Percentiles rank a stretch among this genome's conserved stretches.
Conservation (phyloP, 2,329 filamentous ascomycete genomes). For the Fonsecaea monophora region DNA sequence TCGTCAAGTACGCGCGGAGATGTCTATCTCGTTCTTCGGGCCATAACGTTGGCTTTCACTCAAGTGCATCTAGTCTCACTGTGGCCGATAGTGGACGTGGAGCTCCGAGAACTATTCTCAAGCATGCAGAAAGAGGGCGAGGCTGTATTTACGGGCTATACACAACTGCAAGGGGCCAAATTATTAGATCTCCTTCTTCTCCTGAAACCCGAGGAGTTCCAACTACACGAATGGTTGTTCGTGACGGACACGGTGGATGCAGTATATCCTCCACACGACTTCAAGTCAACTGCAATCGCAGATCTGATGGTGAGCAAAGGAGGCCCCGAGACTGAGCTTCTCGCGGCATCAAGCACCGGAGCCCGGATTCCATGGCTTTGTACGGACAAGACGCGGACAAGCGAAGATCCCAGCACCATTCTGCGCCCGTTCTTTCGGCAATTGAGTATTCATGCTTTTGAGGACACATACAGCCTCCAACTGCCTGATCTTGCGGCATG, state of each 20-base stretch:
- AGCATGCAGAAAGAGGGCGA: slow-evolving; percentile 74
- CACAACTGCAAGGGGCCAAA: slow-evolving; percentile 90
- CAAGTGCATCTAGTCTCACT: slow-evolving; percentile 80
- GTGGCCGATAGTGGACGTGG: slow-evolving; percentile 88
- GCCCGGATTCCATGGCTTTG: slow-evolving; percentile 52
- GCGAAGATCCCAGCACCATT: slow-evolving; percentile 74
- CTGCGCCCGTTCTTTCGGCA: slow-evolving; percentile 88
- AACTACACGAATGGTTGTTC: slow-evolving; percentile 97
- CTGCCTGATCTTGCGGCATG: slow-evolving; percentile 70
- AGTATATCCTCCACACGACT: slow-evolving; percentile 77
- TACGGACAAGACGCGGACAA: slow-evolving; percentile 58
- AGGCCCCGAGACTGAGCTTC: slow-evolving; percentile 32
- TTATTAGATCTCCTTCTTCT: slow-evolving; percentile 87
- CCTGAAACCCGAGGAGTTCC: slow-evolving; percentile 90
- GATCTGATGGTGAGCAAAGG: slow-evolving; percentile 55
- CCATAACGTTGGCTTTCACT: slow-evolving; percentile 78
- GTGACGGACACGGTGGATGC: slow-evolving; percentile 96
- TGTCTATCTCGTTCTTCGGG: slow-evolving; percentile 84
- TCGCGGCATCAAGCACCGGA: slow-evolving; percentile 34
- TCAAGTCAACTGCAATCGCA: slow-evolving; percentile 75
- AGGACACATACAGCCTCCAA: slow-evolving; percentile 88
- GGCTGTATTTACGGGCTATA: slow-evolving; percentile 77
- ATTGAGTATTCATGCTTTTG: slow-evolving; percentile 90
- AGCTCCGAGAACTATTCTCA: slow-evolving; percentile 73
- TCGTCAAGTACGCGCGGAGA: slow-evolving; percentile 89